Percentiles rank a stretch among this genome's conserved stretches.
Evolutionary conservation across 208 protist genomes (phyloP).

Genomic region (Acanthamoeba healyi): DNA sequence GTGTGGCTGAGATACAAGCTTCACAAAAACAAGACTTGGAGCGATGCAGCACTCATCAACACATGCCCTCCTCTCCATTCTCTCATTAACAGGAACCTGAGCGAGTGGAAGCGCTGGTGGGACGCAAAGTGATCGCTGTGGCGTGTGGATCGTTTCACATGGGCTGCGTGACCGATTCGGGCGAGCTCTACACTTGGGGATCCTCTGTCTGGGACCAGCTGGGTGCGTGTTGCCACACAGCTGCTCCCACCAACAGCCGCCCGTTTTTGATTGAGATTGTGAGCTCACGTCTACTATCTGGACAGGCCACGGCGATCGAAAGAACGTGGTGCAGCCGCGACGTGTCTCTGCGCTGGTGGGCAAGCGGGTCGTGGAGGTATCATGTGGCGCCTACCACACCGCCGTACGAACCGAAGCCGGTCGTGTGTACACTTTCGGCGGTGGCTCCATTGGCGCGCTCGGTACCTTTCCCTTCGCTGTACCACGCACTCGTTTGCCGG

Average conservation of each 20-base stretch:
- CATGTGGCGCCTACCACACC: constrained; percentile 34
- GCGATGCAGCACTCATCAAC: too few species aligned
- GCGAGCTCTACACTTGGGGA: constrained; percentile 67
- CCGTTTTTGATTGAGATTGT: neutral
- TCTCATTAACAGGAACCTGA: neutral
- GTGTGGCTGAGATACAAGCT: too few species aligned
- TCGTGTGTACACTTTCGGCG: constrained; percentile 44
- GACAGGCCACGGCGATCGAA: neutral
- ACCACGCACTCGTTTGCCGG: neutral
- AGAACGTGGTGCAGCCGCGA: neutral
- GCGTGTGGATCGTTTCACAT: constrained; percentile 29
- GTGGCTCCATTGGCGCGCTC: neutral
- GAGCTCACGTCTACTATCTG: too few species aligned
- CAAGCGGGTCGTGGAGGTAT: neutral
- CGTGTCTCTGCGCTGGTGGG: constrained; percentile 2
- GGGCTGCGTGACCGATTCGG: constrained; percentile 38
- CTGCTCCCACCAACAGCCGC: too few species aligned
- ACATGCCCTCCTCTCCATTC: too few species aligned
- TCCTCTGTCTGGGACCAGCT: constrained; percentile 29
- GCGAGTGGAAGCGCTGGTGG: neutral
- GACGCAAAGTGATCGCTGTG: neutral
- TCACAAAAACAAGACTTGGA: neutral
- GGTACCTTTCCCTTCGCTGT: neutral
- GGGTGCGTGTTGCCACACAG: neutral
- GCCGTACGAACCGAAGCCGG: constrained; percentile 23